Base-by-base conservation (phyloP, 1,284 basidiomycete genomes). In the Rhodotorula sp. region DNA sequence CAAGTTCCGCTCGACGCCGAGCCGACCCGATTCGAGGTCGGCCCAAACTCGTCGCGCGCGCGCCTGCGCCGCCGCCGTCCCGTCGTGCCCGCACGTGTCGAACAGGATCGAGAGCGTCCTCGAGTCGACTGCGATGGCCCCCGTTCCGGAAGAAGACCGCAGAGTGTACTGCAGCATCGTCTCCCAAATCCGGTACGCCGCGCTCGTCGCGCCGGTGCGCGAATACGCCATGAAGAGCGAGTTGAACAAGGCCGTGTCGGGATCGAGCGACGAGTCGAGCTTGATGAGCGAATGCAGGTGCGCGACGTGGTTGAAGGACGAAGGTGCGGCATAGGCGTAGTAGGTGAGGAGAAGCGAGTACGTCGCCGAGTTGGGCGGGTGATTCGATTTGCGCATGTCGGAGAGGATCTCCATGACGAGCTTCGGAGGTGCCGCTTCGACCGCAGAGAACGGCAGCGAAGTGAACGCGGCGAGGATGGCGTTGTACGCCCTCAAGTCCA, bases 221-320 rank as follows among this genome's bases (percentile, higher is more conserved):
- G 90, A 88, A 81, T 96, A 97, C 2, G 91, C 89, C 79, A 91
- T 88, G 90, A 97, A 93, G 68, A 97, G 83, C 75, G 91, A 87
- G 78, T 94, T 95, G 84, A 90, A 88, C n/a, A 94, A 84, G 1
- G 83, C 81, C 18, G 87, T 83, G 77, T 94, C 89, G 4, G 91
- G 90, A 29, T 86, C 85, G 70, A 95, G 82, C 26, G 85, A 84
- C 15, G 88, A 84, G 77, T 96, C 93, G 55, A 93, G 83, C 59
- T 88, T 88, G 75, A 96, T 84, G 64, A 89, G 83, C 70, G 90
- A 87, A 79, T 96, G 93, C 26, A 89, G 84, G 37, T 88, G 85
- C n/a, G 86, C 85, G 55, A 91, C 85, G 57, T 61, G 70, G 29
- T 54, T 14, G 2, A 66, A 60, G 26, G 70, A 64, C 4, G 68